Base-by-base conservation (phyloP, 2,329 filamentous ascomycete genomes). In the Penicillium sp. region DNA sequence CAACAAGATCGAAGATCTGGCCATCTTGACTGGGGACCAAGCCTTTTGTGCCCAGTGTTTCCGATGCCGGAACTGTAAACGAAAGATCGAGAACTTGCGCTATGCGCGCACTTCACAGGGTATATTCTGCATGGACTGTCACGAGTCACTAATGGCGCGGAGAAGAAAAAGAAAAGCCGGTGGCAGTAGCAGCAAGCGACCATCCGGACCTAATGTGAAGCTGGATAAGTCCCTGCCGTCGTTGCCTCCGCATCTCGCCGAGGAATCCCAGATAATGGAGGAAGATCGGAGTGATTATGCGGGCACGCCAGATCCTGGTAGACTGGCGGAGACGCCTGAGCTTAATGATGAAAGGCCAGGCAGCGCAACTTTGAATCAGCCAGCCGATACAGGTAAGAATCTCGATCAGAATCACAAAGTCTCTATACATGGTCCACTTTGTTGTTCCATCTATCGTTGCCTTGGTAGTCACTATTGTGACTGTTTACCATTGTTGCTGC, bases 71-170 rank as follows among this genome's bases (percentile, higher is more conserved):
- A 99, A 97, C 70, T 99, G 93, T 79, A 99, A 97, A 77, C 84
- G 88, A 68, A 96, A 96, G 77, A 99, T 99, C 53, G 93, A 99
- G 72, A 99, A 99, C 69, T 78, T 99, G 57, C 86, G 92, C 69
- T 99, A 97, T 82, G 93, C 93, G 46, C 84, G 93, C 65, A 99
- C 93, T 1, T 96, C 92, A 7, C 93, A 97, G 72, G 93, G 93
- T 53, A 99, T 99, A 62, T 97, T 99, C 68, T 99, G 93, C 75
- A 99, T 99, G 93, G 90, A 86, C 65, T 99, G 93, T 69, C 93
- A 99, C 67, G 93, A 99, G 72, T 93, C 89, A 25, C 75, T 99
- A 45, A 97, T 97, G 90, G 89, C 92, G 41, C 80, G 92, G 56
- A 81, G 92, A 57, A 82, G 89, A 64, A 96, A 97, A 74, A 64